These are phyloP conservation scores for Aspergillus versicolor DNA, from an alignment of 2,329 filamentous ascomycete species.

Conservation along the genomic window DNA sequence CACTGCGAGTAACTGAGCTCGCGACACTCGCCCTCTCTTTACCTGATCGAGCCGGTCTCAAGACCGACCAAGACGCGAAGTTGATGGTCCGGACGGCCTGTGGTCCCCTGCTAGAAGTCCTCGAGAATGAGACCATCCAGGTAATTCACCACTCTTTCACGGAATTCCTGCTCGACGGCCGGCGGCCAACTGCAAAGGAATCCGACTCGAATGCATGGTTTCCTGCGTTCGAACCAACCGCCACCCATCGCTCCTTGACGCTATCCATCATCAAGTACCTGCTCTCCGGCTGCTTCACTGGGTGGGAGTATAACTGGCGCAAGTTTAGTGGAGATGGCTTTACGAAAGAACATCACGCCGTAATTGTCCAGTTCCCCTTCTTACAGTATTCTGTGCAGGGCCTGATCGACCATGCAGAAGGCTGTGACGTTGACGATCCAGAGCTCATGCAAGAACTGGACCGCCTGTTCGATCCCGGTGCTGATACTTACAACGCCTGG, in stretches of 20 bases:
- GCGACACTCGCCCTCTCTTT: conserved; percentile 23
- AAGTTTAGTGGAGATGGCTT: not conserved
- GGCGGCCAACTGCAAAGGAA: not conserved
- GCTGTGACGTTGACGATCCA: not conserved
- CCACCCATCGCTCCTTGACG: not conserved
- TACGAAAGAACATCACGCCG: not conserved
- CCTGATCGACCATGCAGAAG: not conserved
- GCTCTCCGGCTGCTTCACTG: not conserved
- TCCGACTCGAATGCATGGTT: not conserved
- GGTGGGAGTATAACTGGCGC: not conserved
- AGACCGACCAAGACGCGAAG: conserved; percentile 27
- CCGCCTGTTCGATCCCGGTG: not conserved
- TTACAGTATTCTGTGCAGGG: conserved; percentile 7
- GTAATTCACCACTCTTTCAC: conserved; percentile 53
- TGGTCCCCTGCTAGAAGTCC: conserved; percentile 45
- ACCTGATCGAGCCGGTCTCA: not conserved
- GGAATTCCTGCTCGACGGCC: conserved; percentile 40
- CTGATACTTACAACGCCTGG: not conserved
- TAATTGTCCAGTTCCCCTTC: conserved; percentile 4
- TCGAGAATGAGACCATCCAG: conserved; percentile 46
- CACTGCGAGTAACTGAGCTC: conserved; percentile 46
- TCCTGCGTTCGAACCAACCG: not conserved
- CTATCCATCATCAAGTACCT: conserved; percentile 1
- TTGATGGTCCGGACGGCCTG: conserved; percentile 36
- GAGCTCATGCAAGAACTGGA: not conserved